Evolutionary conservation across 2,329 filamentous ascomycete genomes (phyloP), one percentile per base, ranked within the genome.

Genomic region (Metarhizium humberi): DNA sequence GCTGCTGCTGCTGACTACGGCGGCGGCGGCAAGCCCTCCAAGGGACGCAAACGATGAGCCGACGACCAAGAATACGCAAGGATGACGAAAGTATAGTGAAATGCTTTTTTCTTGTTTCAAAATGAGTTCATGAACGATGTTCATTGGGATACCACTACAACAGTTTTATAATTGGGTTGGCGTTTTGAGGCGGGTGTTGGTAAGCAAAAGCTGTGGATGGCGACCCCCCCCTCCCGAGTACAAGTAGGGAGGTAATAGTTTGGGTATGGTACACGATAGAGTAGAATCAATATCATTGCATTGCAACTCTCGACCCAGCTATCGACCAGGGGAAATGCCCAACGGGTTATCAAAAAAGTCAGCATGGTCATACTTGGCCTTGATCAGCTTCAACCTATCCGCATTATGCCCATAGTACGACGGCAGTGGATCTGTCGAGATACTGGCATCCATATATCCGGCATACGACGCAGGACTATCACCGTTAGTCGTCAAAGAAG

Each of bases 41-140:
- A 60, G 49, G 54, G 57, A 36, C 60, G 62, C 30, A 64, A 61
- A 57, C 58, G 61, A 51, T 64, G 54, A 61, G 43, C 20, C n/a
- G 18, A 29, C 25, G 25, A 30, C 13, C 5, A 29, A 48, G 20
- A 48, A 40, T 40, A 40, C 11, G 38, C 11, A 16, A 40, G 14
- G 11, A 40, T 16, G 13, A 16, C 13, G 10, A 25, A 16, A 40
- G 38, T 14, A 14, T 13, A 40, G 13, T 40, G 38, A 16, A 16
- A 40, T 40, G 20, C 20, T 38, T 29, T 6, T 20, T 32, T 46
- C 30, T 6, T 20, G 25, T 16, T 30, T 20, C 1, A 20, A 18
- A 18, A 25, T 7, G 42, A 25, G 18, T 45, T 20, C 6, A 45
- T 20, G n/a, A 10, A 45, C 3, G n/a, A 13, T 16, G 10, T 10